Percentiles rank a stretch among this genome's conserved stretches.
Conservation (phyloP, 2,329 filamentous ascomycete species). For the Fusarium papillatum region DNA sequence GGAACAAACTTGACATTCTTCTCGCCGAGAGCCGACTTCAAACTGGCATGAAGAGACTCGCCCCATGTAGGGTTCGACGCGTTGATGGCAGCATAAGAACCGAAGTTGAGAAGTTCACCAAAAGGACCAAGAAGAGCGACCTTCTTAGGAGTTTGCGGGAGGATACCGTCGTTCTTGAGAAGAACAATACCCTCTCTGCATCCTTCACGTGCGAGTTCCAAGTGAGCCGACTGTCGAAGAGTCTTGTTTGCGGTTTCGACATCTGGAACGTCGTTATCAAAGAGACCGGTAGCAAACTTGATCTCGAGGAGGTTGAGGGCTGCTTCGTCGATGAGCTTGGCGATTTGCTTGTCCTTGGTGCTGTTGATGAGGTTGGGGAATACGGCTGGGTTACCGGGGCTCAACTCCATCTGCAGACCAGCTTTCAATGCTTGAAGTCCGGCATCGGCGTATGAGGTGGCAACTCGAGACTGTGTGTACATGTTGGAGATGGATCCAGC, state of each 20-base stretch:
- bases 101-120: constrained; percentile 41
- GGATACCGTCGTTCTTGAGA: constrained; percentile 71
- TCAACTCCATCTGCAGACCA: constrained; percentile 46
- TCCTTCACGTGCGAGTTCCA: constrained; percentile 22
- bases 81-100: constrained; percentile 35
- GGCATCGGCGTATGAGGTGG: constrained; percentile 44
- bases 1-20: constrained; percentile 32
- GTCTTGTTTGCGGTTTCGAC: constrained; percentile 29
- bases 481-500: constrained; percentile 46
- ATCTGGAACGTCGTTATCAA: constrained; percentile 43
- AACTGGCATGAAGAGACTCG: constrained; percentile 27
- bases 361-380: constrained; percentile 41
- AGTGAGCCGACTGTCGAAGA: constrained; percentile 18
- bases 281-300: constrained; percentile 46
- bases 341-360: constrained; percentile 38
- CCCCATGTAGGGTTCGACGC: constrained; percentile 31
- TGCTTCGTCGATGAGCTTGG: constrained; percentile 42
- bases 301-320: constrained; percentile 43
- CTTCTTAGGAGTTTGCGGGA: constrained; percentile 62
- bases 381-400: constrained; percentile 38
- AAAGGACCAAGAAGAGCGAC: constrained; percentile 41
- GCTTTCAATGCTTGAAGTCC: constrained; percentile 42
- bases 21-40: constrained; percentile 26
- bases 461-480: constrained; percentile 44
- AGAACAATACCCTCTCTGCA: constrained; percentile 61